phyloP scores from a whole-genome alignment of 2,329 filamentous ascomycete species.

The Penicillium sp. region DNA sequence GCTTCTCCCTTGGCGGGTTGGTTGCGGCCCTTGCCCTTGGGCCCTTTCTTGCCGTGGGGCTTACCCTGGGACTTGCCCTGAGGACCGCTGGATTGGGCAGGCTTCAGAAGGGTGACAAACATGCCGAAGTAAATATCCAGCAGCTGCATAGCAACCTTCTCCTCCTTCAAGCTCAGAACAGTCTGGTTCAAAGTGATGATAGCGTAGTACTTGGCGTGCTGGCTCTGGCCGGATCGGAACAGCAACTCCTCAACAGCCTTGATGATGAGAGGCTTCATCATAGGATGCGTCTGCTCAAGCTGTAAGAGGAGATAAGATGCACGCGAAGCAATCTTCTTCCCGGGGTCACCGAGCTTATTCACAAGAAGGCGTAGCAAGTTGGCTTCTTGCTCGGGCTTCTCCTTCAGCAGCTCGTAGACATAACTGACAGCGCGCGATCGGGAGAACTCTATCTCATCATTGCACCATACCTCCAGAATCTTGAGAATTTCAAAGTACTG shows the following conservation, averaged over 20 bases:
- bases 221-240: constrained; percentile 81
- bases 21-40: constrained; percentile 50
- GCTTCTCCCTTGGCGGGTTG: constrained; percentile 37
- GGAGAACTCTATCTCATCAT: constrained; percentile 93
- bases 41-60: constrained; percentile 48
- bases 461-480: constrained; percentile 87
- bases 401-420: constrained; percentile 85
- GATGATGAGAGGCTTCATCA: constrained; percentile 91
- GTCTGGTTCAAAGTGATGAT: constrained; percentile 98
- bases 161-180: constrained; percentile 81
- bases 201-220: constrained; percentile 91
- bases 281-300: constrained; percentile 80
- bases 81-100: constrained; percentile 37
- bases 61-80: constrained; percentile 42
- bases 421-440: constrained; percentile 86
- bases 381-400: constrained; percentile 96
- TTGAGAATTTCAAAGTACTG: constrained; percentile 93
- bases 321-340: constrained; percentile 92
- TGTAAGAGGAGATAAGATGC: constrained; percentile 94
- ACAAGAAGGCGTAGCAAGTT: constrained; percentile 89
- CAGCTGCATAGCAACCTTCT: constrained; percentile 75
- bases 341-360: constrained; percentile 94
- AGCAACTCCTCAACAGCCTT: constrained; percentile 84
- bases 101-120: constrained; percentile 79
- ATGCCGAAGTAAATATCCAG: constrained; percentile 90